These are phyloP conservation scores for Triticum turgidum DNA, from an alignment of 176 grass and related monocot species.

Conservation along the genomic window DNA sequence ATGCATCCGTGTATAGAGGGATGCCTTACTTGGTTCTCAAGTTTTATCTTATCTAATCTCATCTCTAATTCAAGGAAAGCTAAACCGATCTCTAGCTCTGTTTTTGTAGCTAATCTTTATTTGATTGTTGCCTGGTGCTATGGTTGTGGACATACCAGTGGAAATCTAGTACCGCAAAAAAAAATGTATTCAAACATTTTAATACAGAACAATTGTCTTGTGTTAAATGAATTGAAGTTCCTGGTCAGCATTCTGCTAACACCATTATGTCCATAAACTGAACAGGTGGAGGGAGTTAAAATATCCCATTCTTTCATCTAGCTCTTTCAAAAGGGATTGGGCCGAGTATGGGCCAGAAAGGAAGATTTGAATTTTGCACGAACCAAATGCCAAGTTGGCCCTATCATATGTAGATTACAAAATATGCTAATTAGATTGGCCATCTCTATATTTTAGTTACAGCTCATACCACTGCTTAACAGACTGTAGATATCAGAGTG, in stretches of 20 bases:
- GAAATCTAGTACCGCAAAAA: background rate
- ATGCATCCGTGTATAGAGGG: background rate
- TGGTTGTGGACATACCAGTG: background rate
- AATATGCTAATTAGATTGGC: conserved; percentile 22
- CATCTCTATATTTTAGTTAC: conserved; percentile 8
- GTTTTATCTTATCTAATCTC: background rate
- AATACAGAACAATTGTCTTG: background rate
- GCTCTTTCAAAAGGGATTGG: background rate
- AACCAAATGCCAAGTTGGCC: background rate
- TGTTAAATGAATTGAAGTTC: conserved; percentile 22
- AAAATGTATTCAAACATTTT: background rate
- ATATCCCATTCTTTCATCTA: background rate
- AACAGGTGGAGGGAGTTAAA: background rate
- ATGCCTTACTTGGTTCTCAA: conserved; percentile 11
- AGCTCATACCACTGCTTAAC: background rate
- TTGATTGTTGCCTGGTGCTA: background rate
- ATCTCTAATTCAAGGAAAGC: background rate
- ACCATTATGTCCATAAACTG: background rate
- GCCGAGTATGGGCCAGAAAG: background rate
- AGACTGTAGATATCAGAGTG: conserved; percentile 10
- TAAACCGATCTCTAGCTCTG: background rate
- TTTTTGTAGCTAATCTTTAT: conserved; percentile 3
- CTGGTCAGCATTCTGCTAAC: background rate
- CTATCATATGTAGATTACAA: background rate
- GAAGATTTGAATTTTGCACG: conserved; percentile 3